Conservation (phyloP, 2,329 filamentous ascomycete species). For the Fusarium agapanthi region DNA sequence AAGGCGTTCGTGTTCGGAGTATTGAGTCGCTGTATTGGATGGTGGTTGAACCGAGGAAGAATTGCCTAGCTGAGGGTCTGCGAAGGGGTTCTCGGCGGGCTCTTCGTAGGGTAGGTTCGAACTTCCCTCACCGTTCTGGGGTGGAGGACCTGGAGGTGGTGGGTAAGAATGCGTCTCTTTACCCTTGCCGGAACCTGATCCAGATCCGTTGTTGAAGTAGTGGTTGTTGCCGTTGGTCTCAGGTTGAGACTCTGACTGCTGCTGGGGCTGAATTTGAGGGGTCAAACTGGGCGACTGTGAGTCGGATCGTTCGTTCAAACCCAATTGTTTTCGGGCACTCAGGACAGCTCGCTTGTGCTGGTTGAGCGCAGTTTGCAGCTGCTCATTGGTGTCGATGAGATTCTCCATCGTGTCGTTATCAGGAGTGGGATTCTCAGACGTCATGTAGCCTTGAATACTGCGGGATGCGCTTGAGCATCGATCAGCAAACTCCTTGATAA, state of each 20-base stretch:
- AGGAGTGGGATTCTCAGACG: conserved; percentile 77
- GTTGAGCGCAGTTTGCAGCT: conserved; percentile 81
- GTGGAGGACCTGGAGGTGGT: conserved; percentile 38
- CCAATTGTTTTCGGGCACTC: conserved; percentile 66
- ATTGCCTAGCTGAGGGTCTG: conserved; percentile 46
- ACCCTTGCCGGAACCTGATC: conserved; percentile 43
- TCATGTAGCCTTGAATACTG: conserved; percentile 87
- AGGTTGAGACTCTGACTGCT: conserved; percentile 5
- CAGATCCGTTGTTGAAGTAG: conserved; percentile 20
- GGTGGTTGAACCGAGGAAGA: conserved; percentile 24
- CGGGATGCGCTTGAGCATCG: conserved; percentile 83
- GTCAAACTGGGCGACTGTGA: conserved; percentile 42
- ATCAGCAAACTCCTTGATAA: conserved; percentile 90
- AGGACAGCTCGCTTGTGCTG: conserved; percentile 84
- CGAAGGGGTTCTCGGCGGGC: conserved; percentile 40
- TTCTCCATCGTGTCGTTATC: conserved; percentile 95
- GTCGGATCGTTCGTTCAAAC: conserved; percentile 46
- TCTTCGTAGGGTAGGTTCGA: conserved; percentile 31
- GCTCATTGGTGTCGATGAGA: conserved; percentile 93
- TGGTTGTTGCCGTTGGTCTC: conserved; percentile 45
- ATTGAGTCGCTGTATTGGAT: conserved; percentile 23
- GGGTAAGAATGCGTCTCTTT: conserved; percentile 46
- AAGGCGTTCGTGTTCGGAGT: conserved; percentile 38
- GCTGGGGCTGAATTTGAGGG: conserved; percentile 28
- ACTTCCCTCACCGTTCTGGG: conserved; percentile 40